Percentiles rank a stretch among this genome's conserved stretches.
phyloP scores from a whole-genome alignment of 305 asterid species.

The Fraxinus albicans region DNA sequence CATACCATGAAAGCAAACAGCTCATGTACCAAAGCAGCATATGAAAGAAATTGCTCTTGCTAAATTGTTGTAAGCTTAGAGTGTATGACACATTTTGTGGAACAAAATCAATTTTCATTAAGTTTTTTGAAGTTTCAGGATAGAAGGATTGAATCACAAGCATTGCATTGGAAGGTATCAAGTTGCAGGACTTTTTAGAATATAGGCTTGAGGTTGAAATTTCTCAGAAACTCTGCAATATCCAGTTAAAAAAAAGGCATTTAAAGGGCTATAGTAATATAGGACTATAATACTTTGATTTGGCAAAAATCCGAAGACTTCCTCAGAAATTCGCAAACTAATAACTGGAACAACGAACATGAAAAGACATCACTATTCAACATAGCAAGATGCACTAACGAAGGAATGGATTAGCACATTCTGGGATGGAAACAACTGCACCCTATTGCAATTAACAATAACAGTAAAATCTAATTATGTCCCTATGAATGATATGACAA shows the following conservation, averaged over 20 bases:
- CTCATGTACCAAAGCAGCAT: not conserved
- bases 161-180: not conserved
- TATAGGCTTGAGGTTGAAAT: not conserved
- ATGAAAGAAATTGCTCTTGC: not conserved
- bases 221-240: not conserved
- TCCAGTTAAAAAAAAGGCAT: not conserved
- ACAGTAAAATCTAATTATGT: not conserved
- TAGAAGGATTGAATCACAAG: not conserved
- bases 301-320: not conserved
- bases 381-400: not conserved
- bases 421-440: not conserved
- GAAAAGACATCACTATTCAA: not conserved
- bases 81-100: not conserved
- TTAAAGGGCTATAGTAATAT: not conserved
- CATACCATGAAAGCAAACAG: not conserved
- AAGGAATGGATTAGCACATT: not conserved
- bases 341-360: not conserved
- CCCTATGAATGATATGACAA: not conserved
- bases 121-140: not conserved
- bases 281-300: not conserved
- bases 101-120: not conserved
- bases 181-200: not conserved
- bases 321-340: not conserved
- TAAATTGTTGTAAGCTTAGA: not conserved
- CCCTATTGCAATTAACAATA: not conserved